Percentiles rank a stretch among this genome's conserved stretches.
These are phyloP conservation scores for Theobroma cacao DNA, from an alignment of 345 rosid genomes.

Conservation along the genomic window DNA sequence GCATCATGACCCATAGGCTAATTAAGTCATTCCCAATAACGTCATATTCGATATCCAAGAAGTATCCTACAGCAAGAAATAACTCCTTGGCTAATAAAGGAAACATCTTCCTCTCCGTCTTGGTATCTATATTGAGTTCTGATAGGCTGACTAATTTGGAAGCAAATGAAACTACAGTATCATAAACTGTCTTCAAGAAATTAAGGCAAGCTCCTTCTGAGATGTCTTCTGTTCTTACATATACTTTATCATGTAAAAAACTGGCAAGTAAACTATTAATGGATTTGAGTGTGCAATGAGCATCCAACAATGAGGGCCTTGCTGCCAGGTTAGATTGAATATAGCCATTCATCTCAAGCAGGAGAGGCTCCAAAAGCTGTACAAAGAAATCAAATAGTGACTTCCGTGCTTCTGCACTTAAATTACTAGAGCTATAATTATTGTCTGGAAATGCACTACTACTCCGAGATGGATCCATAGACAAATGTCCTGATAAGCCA, in stretches of 20 bases:
- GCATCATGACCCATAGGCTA: constrained; percentile 60
- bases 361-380: constrained; percentile 78
- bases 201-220: constrained; percentile 72
- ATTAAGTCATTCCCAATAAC: constrained; percentile 65
- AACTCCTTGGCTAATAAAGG: constrained; percentile 58
- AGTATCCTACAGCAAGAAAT: constrained; percentile 47
- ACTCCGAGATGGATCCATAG: constrained; percentile 17
- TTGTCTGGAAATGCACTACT: constrained; percentile 32
- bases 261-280: constrained; percentile 53
- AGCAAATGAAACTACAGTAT: constrained; percentile 48
- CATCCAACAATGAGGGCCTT: constrained; percentile 36
- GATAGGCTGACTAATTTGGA: constrained; percentile 34
- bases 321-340: constrained; percentile 36
- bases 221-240: constrained; percentile 71
- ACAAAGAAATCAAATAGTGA: constrained; percentile 74
- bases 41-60: constrained; percentile 78
- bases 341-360: constrained; percentile 51
- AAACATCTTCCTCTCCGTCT: constrained; percentile 33
- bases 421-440: constrained; percentile 38
- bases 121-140: constrained; percentile 23
- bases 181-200: constrained; percentile 64
- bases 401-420: constrained; percentile 58
- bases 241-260: constrained; percentile 50
- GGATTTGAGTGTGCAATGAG: constrained; percentile 48
- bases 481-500: constrained; percentile 21